A percentile compares a stretch with the other conserved stretches of the same genome.
Evolutionary conservation across 805 yeast genomes (phyloP).

Genomic region (Sugiyamaella americana): DNA sequence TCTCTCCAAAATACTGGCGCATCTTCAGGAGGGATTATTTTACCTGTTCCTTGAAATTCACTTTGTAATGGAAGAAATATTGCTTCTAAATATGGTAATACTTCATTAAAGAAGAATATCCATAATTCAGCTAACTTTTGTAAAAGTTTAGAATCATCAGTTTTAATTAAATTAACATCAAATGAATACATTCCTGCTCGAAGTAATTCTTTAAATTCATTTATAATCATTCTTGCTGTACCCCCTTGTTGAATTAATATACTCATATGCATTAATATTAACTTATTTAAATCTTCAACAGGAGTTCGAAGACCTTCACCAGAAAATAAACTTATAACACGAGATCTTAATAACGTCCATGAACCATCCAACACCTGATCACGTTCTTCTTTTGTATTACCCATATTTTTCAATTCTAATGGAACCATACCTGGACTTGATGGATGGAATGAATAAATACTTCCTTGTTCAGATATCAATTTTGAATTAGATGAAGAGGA

Average conservation of each 20-base stretch:
- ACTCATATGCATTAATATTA: conserved; percentile 39
- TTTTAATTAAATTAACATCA: conserved; percentile 14
- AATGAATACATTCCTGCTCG: conserved; percentile 35
- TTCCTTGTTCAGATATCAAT: conserved; percentile 36
- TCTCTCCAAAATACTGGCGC: conserved; percentile 34
- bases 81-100: conserved; percentile 54
- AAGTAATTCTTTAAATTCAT: conserved; percentile 43
- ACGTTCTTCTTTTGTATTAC: conserved; percentile 31
- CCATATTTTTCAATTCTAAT: conserved; percentile 26
- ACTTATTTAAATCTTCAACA: conserved; percentile 50
- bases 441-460: conserved; percentile 37
- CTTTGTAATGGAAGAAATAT: conserved; percentile 54
- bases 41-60: conserved; percentile 43
- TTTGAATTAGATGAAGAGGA: conserved; percentile 40
- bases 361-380: conserved; percentile 40
- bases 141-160: conserved; percentile 28
- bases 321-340: conserved; percentile 42
- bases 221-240: conserved; percentile 30
- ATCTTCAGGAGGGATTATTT: conserved; percentile 34
- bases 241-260: conserved; percentile 36
- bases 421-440: conserved; percentile 31
- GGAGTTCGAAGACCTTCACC: conserved; percentile 47
- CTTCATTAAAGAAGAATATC: conserved; percentile 50
- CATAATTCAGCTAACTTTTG: conserved; percentile 40
- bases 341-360: conserved; percentile 42